Base-by-base conservation (phyloP, 1,284 basidiomycete species). In the Malassezia globosa region DNA sequence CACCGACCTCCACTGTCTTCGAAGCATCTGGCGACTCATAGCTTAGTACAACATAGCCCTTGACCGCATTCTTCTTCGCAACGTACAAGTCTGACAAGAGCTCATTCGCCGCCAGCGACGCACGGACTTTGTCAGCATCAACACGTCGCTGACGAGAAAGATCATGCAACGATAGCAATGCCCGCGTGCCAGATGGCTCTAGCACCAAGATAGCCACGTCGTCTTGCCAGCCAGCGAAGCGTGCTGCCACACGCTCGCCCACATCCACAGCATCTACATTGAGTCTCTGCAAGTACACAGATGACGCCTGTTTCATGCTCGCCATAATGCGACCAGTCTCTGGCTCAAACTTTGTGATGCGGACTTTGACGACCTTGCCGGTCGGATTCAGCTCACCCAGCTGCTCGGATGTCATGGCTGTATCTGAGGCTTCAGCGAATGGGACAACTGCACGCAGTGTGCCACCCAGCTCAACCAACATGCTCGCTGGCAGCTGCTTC, bases 111-210 rank as follows among this genome's bases (percentile, higher is more conserved):
- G 83, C 80, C 40, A 96, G 75, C 3, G 76, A 73, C 1, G 75
- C 74, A 21, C 81, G 80, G 18, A 94, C 75, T 59, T 86, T 82
- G n/a, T 82, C 76, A 10, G 84, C 75, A 1, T 81, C 77, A 10
- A 80, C 73, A 18, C 76, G 77, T 19, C 85, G 80, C 63, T 83
- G 80, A 58, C 86, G 85, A n/a, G 90, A 87, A 38, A 96, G 76
- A 58, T 87, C 85, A 62, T 82, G 82, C 40, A 92, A 76, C 3
- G 89, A 88, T 14, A 96, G 74, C 14, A 96, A 77, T 0, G 87
- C 89, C 23, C 82, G 82, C 36, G 85, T 78, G 58, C 81, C 77
- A 10, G 79, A 81, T 7, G 66, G 69, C 41, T 60, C 58, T 2
- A 72, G 50, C 45, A 55, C 46, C 19, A 68, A 45, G n/a, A 69